These are phyloP conservation scores for Sporisorium graminicola DNA, from an alignment of 1,284 basidiomycete genomes.

Conservation along the genomic window DNA sequence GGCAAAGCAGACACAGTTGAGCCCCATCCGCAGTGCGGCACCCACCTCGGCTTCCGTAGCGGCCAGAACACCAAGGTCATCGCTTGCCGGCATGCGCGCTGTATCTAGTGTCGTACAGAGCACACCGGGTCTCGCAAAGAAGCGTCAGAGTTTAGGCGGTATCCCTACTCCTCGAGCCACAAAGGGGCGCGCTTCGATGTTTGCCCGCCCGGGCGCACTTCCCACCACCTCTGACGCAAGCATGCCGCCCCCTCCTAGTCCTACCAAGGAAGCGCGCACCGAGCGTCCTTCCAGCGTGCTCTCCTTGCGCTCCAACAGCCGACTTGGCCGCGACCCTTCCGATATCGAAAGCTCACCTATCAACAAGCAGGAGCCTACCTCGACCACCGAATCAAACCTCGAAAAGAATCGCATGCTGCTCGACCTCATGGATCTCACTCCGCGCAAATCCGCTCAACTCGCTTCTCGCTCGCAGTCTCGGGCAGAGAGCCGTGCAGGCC, in stretches of 20 bases:
- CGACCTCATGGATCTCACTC: constrained; percentile 57
- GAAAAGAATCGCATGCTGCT: constrained; percentile 72
- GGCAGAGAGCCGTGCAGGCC: constrained; percentile 40
- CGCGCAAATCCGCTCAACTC: constrained; percentile 48
- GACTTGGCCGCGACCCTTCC: constrained; percentile 29
- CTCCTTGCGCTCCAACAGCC: constrained; percentile 44
- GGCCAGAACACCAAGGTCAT: constrained; percentile 37
- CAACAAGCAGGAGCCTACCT: constrained; percentile 11
- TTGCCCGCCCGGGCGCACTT: constrained; percentile 37
- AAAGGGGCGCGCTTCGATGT: constrained; percentile 54
- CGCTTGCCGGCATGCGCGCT: constrained; percentile 31
- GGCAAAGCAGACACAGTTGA: constrained; percentile 64
- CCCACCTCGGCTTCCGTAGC: constrained; percentile 22
- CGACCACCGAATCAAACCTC: constrained; percentile 54
- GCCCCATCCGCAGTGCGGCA: constrained; percentile 19
- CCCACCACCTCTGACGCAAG: constrained; percentile 24
- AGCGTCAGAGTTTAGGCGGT: constrained; percentile 49
- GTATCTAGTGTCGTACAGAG: constrained; percentile 17
- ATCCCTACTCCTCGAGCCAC: constrained; percentile 47
- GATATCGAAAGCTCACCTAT: constrained; percentile 31
- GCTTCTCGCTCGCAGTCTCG: constrained; percentile 40
- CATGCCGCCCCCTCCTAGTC: constrained; percentile 57
- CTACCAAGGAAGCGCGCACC: constrained; percentile 34
- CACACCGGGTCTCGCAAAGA: constrained; percentile 40
- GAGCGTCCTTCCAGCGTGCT: constrained; percentile 36